Percentiles rank a stretch among this genome's conserved stretches.
These are phyloP conservation scores for Ceratobasidium sp. DNA, from an alignment of 1,284 basidiomycete species.

Conservation along the genomic window DNA sequence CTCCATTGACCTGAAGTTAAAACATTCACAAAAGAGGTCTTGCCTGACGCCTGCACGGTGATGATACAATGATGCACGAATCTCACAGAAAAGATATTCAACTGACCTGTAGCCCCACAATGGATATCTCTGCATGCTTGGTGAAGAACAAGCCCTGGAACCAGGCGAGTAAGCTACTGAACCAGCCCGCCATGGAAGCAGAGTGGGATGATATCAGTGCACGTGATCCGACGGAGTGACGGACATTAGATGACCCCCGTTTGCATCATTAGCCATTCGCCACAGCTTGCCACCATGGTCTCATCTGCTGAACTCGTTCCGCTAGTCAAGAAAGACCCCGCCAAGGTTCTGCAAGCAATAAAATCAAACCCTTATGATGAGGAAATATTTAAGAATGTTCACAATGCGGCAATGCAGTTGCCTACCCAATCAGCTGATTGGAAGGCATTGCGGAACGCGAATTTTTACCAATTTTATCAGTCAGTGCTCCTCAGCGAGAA, in stretches of 20 bases:
- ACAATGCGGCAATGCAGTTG: slow-evolving; percentile 24
- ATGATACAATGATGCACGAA: slow-evolving; percentile 39
- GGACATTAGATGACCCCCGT: slow-evolving; percentile 39
- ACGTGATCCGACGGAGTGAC: slow-evolving; percentile 22
- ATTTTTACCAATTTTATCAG: slow-evolving; percentile 39
- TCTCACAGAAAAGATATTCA: slow-evolving; percentile 32
- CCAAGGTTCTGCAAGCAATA: slow-evolving; percentile 20
- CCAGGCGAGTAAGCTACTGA: slow-evolving; percentile 68
- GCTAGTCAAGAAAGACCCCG: slow-evolving; percentile 31
- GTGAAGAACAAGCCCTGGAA: slow-evolving; percentile 75
- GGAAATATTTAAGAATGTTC: slow-evolving; percentile 2
- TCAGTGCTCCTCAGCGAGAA: slow-evolving; percentile 20
- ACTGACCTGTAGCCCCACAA: slow-evolving; percentile 88
- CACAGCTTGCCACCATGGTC: slow-evolving; percentile 17
- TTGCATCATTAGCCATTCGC: slow-evolving; percentile 2
- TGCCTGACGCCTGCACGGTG: slow-evolving; percentile 80
- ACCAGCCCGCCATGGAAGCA: slow-evolving; percentile 64
- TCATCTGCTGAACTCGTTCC: slow-evolving; percentile 14
- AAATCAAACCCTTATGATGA: slow-evolving; percentile 17
- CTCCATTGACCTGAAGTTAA: slow-evolving; percentile 91
- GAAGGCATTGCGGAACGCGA: slow-evolving; percentile 31
- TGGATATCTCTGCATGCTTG: slow-evolving; percentile 89
- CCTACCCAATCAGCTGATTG: slow-evolving; percentile 30
- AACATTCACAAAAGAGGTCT: slow-evolving; percentile 93
- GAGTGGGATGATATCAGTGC: slow-evolving; percentile 39